Base-by-base conservation (phyloP, 805 yeast species). In the Starmera amethionina region DNA sequence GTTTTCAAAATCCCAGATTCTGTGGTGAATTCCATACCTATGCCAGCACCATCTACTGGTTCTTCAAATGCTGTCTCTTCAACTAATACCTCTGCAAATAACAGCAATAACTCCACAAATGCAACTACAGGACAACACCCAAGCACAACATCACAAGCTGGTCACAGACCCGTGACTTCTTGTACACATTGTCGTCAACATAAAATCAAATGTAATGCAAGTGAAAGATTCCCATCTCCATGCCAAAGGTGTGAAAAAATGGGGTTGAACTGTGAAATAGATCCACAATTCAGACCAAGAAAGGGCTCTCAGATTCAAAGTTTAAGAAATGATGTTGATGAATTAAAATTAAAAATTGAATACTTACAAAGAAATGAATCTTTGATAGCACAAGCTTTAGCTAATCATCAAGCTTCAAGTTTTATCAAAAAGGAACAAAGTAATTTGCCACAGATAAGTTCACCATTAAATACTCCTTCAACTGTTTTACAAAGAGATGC, bases 131-230 rank as follows among this genome's bases (percentile, higher is more conserved):
- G 8, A 12, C 31, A 30, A 28, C n/a, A 37, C 32, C 5, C 41
- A 28, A 27, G 22, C 25, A 30, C 14, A 39, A 10, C 41, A 42
- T 22, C 48, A 42, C 55, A 51, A 14, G 70, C 75, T 0, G 79
- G 81, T 2, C 90, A 84, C 52, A 64, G 96, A 41, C 96, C 96
- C 0, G 94, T 88, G 2, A 86, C 95, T 0, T 82, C 95, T 4
- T 89, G 97, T 56, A 85, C 96, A 0, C 93, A 87, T 57, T 89
- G 97, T 56, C 75, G 97, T 39, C 96, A 89, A 56, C 96, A 88
- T 59, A 89, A 89, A 60, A 87, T 89, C 58, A 83, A 82, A 56
- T 89, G 97, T 62, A 86, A 89, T 56, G 97, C 97, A 1, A 74
- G 86, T 3, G 89, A 82, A 18, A 76, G 80, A 46, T 82, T 73